Evolutionary conservation across 192 early-diverging fungal species (phyloP).

Genomic region (Pilobolus umbonatus): DNA sequence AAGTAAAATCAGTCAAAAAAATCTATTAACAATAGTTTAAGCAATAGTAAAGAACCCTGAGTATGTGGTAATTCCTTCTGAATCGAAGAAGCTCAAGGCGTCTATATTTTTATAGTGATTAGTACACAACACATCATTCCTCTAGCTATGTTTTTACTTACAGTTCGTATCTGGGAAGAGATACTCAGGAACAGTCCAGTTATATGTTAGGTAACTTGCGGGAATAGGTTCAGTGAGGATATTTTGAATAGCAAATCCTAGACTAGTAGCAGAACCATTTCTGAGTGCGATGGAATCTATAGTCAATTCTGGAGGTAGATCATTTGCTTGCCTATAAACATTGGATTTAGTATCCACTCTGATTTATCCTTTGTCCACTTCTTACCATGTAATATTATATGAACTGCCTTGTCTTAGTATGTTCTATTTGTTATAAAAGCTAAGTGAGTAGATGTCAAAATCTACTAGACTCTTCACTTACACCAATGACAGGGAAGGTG

Average conservation of each 20-base stretch:
- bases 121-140: no score
- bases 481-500: not conserved
- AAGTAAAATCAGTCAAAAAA: not conserved
- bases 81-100: not conserved
- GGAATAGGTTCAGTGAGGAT: not conserved
- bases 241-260: conserved; percentile 8
- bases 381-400: conserved; percentile 11
- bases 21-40: not conserved
- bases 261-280: conserved; percentile 1
- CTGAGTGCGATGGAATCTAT: conserved; percentile 5
- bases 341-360: no score
- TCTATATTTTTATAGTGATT: no score
- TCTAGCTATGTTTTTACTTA: conserved; percentile 11
- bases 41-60: not conserved
- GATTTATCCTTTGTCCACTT: no score
- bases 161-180: conserved; percentile 3
- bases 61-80: not conserved
- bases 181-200: conserved; percentile 13
- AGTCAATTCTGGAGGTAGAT: no score
- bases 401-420: no score
- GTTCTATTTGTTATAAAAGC: not conserved
- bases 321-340: no score
- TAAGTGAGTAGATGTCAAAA: no score
- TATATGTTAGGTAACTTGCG: not conserved
- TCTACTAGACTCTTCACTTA: not conserved